Base-by-base conservation (phyloP, 1,284 basidiomycete species). In the Golubevia pallescens region DNA sequence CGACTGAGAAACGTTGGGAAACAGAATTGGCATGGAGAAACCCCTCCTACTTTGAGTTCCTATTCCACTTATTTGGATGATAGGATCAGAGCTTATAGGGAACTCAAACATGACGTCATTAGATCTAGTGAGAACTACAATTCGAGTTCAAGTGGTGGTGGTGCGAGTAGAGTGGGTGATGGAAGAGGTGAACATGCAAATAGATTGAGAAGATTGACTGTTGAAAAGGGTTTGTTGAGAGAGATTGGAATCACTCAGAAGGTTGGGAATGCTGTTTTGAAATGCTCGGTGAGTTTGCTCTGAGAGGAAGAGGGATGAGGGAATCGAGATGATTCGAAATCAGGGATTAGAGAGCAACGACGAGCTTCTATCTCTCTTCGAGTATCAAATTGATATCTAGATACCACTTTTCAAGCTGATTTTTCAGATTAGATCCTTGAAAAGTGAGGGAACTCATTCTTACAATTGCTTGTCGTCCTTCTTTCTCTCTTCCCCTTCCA, bases 21-120 rank as follows among this genome's bases (percentile, higher is more conserved):
- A 28, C 59, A 32, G 56, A 2, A 34, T 63, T 19, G 10, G 61
- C 42, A 53, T 34, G 21, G 10, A n/a, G 32, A n/a, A 14, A 21
- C 78, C 10, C 77, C 82, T 0, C 68, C 70, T 34, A 74, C 74
- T 14, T 64, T 84, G 20, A 32, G 74, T 8, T 68, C 71, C 13
- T 85, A 85, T 57, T 79, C 82, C 1, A 65, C 69, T 20, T 85
- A 80, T 58, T 67, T 85, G 53, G 82, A 85, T 57, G 65, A 77
- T 42, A 70, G 82, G 48, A 74, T 85, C 10, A 57, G 70, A 2
- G 71, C 69, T 14, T 85, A 79, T 48, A 68, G 75, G 42, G 81
- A 84, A 28, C 73, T 84, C 57, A 74, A 74, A 14, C 79, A 81
- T 58, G 82, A 85, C 52, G 70, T 80, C 61, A 79, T 84, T 42